Evolutionary conservation across 805 yeast genomes (phyloP), one percentile per base, ranked within the genome.

Genomic region (Hanseniaspora lindneri): DNA sequence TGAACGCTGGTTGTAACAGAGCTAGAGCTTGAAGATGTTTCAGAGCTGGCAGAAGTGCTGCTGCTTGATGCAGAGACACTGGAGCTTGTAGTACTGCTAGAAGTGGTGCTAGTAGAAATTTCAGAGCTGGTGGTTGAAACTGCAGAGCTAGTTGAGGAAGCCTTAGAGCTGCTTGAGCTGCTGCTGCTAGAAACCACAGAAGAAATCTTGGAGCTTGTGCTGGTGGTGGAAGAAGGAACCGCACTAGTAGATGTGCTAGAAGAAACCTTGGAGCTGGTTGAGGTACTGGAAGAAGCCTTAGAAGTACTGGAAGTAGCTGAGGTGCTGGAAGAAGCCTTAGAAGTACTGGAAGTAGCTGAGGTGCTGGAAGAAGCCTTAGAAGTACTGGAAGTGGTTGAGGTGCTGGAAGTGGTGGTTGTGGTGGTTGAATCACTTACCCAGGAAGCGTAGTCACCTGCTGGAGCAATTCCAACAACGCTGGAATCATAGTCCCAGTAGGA

Each of bases 361-460:
- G 66, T 66, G 55, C 75, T 79, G 19, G 83, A 83, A n/a, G 69
- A 57, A 2, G 74, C 68, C 7, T 82, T 80, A 40, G 78, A 57
- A 28, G 71, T 76, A 32, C 84, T 80, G 28, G 78, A 5, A 39
- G 33, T 16, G 21, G 33, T 4, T 23, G 23, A 16, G 8, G 33
- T 17, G 33, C 33, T 39, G 16, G 47, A 19, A 35, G 41, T 19
- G 8, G 44, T 9, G 24, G 34, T 23, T 1, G 37, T 2, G 4
- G 40, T 4, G 23, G 50, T n/a, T n/a, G 33, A 13, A 11, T 27
- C 40, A 39, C 17, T 5, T 16, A 25, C 34, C 50, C 50, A 47
- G 8, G 23, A 8, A 10, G 46, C 41, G 25, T 35, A 32, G 7
- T 16, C 21, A 17, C 20, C n/a, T 2, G 25, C 16, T n/a, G 51